phyloP scores from a whole-genome alignment of 2,329 filamentous ascomycete species.

The Colletotrichum truncatum region DNA sequence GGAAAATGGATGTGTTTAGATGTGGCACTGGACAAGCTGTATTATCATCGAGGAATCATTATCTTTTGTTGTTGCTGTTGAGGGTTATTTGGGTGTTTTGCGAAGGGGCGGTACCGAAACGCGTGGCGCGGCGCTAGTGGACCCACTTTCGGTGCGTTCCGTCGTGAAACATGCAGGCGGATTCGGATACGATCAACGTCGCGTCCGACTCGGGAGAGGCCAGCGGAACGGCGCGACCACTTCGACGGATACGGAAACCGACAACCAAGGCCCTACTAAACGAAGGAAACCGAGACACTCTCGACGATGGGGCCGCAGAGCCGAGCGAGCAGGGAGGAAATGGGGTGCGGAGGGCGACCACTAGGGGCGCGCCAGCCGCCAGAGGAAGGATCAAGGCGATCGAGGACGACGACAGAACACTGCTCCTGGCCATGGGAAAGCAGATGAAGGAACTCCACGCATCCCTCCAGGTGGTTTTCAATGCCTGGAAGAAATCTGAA shows the following conservation, averaged over 20 bases:
- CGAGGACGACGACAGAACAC: not conserved
- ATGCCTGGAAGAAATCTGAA: not conserved
- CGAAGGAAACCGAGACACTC: not conserved
- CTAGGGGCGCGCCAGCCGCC: not conserved
- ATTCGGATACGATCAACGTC: too few relatives aligned
- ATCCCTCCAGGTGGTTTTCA: not conserved
- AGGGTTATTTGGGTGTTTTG: too few relatives aligned
- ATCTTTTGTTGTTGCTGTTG: too few relatives aligned
- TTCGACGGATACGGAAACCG: not conserved
- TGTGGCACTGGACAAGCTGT: too few relatives aligned
- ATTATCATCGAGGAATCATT: too few relatives aligned
- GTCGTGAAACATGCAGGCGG: too few relatives aligned
- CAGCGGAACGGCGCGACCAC: too few relatives aligned
- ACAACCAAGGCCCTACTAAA: not conserved
- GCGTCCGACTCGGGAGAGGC: too few relatives aligned
- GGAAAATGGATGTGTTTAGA: too few relatives aligned
- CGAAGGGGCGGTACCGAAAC: too few relatives aligned
- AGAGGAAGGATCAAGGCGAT: not conserved
- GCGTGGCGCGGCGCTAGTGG: too few relatives aligned
- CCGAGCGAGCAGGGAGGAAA: not conserved
- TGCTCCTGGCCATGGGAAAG: conserved; percentile 1
- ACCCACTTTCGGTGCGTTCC: too few relatives aligned
- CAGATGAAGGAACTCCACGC: not conserved
- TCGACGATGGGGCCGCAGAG: not conserved
- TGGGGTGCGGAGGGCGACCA: not conserved